A percentile compares a stretch with the other conserved stretches of the same genome.
Conservation (phyloP, 495 filamentous ascomycete genomes). For the Thozetella sp. region DNA sequence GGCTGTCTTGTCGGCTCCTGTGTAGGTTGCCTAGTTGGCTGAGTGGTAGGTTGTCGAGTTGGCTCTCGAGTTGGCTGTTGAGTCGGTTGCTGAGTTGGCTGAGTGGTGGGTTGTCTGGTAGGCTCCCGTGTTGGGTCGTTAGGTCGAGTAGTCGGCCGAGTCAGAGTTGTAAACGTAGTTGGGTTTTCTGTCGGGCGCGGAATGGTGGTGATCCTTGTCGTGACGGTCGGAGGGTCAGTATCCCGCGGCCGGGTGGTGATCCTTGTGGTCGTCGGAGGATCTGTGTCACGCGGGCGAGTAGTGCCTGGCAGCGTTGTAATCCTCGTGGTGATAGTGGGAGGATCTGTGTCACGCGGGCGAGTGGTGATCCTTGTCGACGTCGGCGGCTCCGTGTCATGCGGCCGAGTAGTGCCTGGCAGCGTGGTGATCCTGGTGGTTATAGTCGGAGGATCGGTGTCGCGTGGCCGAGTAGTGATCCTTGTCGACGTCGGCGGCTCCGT, state of each 20-base stretch:
- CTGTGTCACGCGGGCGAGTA: not conserved
- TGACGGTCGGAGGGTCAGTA: not conserved
- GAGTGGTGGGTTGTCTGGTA: conserved; percentile 5
- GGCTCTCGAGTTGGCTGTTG: conserved; percentile 5
- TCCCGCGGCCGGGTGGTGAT: not conserved
- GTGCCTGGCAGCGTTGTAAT: not conserved
- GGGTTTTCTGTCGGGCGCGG: not conserved
- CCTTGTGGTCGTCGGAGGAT: not conserved
- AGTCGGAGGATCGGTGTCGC: not conserved
- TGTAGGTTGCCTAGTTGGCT: not conserved
- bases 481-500: conserved; percentile 5
- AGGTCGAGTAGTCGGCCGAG: not conserved
- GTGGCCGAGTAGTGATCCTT: not conserved
- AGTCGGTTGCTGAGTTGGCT: not conserved
- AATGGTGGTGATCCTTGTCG: not conserved
- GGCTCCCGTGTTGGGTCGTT: not conserved
- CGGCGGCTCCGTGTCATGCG: not conserved
- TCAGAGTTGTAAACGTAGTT: conserved; percentile 1
- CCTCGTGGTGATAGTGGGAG: conserved; percentile 5
- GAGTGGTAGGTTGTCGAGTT: conserved; percentile 2
- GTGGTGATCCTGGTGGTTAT: conserved; percentile 5
- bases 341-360: not conserved
- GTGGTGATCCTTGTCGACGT: conserved; percentile 1
- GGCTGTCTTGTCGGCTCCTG: not conserved
- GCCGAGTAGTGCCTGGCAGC: not conserved